phyloP scores from a whole-genome alignment of 768 basidiomycete genomes.

The Clitopilus passeckerianus region DNA sequence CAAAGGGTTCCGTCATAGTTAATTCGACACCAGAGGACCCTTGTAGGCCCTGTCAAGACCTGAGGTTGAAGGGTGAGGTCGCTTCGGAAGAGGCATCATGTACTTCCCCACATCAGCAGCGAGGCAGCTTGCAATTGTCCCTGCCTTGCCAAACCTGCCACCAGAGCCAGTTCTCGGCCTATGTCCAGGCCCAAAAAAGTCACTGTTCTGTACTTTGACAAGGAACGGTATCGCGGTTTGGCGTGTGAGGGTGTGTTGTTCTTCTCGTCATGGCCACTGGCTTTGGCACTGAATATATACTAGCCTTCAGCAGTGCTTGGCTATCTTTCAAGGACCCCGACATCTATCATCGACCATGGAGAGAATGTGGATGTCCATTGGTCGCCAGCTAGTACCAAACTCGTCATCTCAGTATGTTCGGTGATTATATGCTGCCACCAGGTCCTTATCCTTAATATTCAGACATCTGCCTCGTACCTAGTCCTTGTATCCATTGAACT shows the following conservation, averaged over 20 bases:
- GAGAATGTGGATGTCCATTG: slow-evolving; percentile 70
- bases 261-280: not conserved
- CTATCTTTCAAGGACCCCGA: slow-evolving; percentile 68
- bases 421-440: not conserved
- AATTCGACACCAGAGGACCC: not conserved
- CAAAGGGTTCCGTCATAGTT: too few species aligned
- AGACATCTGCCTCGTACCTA: slow-evolving; percentile 82
- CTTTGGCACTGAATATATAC: slow-evolving; percentile 3
- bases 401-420: slow-evolving; percentile 70
- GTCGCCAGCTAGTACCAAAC: slow-evolving; percentile 76
- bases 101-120: slow-evolving; percentile 86
- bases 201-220: slow-evolving; percentile 76
- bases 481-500: slow-evolving; percentile 69
- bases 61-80: not conserved
- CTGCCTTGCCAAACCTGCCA: slow-evolving; percentile 60
- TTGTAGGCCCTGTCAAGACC: not conserved
- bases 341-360: slow-evolving; percentile 81
- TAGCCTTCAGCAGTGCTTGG: slow-evolving; percentile 74
- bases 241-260: slow-evolving; percentile 64
- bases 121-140: slow-evolving; percentile 63
- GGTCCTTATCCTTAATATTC: slow-evolving; percentile 1
- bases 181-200: slow-evolving; percentile 64
- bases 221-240: slow-evolving; percentile 69
- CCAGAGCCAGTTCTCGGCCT: slow-evolving; percentile 55
- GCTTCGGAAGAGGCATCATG: slow-evolving; percentile 34